A percentile compares a stretch with the other conserved stretches of the same genome.
phyloP scores from a whole-genome alignment of 495 filamentous ascomycete species.

The Trichoderma orchidacearum region DNA sequence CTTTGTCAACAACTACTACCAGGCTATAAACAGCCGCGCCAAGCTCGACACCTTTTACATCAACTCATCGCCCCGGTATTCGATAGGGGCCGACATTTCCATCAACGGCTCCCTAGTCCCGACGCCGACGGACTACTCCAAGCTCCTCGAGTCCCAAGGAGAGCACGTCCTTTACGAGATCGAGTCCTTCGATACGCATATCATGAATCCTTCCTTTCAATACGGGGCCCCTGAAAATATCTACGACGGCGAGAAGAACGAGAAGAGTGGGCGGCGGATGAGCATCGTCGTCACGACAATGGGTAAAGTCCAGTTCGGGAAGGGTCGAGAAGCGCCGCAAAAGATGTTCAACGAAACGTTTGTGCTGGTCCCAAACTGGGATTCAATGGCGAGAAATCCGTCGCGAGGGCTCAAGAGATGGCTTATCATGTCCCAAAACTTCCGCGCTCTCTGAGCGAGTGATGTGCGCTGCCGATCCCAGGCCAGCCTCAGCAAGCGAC shows the following conservation, averaged over 20 bases:
- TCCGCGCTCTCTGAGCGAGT: conserved; percentile 24
- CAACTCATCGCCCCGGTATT: conserved; percentile 18
- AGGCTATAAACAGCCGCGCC: conserved; percentile 17
- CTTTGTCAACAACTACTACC: conserved; percentile 30
- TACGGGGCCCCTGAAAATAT: conserved; percentile 16
- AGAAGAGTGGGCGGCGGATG: conserved; percentile 37
- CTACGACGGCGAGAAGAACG: conserved; percentile 5
- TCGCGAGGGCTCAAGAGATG: conserved; percentile 32
- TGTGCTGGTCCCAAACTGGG: conserved; percentile 57
- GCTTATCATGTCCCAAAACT: conserved; percentile 63
- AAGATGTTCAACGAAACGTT: conserved; percentile 60
- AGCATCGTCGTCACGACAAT: conserved; percentile 51
- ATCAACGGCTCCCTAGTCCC: conserved; percentile 25
- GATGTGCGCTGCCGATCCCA: neutral
- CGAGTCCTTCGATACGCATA: conserved; percentile 55
- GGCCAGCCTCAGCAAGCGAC: no score
- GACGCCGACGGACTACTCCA: conserved; percentile 23
- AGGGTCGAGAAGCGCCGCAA: conserved; percentile 37
- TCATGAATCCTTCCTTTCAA: conserved; percentile 49
- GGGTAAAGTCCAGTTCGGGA: conserved; percentile 49
- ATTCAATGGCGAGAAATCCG: conserved; percentile 24
- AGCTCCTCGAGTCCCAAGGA: conserved; percentile 17
- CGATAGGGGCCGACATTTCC: conserved; percentile 25
- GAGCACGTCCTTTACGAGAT: conserved; percentile 36
- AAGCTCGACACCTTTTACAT: conserved; percentile 21